A percentile compares a stretch with the other conserved stretches of the same genome.
Conservation (phyloP, 768 basidiomycete species). For the Xanthoconium stramineum region DNA sequence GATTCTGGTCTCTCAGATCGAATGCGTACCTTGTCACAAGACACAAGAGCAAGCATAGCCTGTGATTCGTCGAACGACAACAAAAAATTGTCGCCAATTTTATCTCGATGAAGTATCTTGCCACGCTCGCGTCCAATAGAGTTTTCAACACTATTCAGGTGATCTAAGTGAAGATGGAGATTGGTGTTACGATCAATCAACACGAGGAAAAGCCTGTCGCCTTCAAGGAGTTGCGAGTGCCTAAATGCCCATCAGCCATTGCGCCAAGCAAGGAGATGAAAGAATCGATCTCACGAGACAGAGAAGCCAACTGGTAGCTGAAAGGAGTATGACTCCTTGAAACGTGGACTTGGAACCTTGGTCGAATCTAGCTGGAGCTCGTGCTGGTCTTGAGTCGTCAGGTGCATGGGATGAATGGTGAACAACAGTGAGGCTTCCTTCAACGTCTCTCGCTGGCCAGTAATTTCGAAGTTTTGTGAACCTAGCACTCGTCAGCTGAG, state of each 20-base stretch:
- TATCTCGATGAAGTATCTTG: conserved; percentile 41
- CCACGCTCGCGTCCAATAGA: conserved; percentile 32
- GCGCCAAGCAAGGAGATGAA: background rate
- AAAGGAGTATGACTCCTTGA: conserved; percentile 26
- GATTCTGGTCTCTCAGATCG: background rate
- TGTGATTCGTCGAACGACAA: conserved; percentile 53
- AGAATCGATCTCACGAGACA: conserved; percentile 17
- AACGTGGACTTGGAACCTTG: conserved; percentile 22
- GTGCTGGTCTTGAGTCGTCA: conserved; percentile 30
- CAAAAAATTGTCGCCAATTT: conserved; percentile 43
- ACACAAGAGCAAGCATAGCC: conserved; percentile 45
- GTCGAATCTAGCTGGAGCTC: conserved; percentile 25
- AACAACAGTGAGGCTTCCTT: conserved; percentile 22
- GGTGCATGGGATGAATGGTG: conserved; percentile 28
- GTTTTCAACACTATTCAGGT: conserved; percentile 28
- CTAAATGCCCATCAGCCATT: conserved; percentile 16
- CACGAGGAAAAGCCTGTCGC: conserved; percentile 40
- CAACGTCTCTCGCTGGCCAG: conserved; percentile 17
- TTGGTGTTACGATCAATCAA: conserved; percentile 32
- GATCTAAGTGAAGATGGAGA: conserved; percentile 39
- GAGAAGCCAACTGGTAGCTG: conserved; percentile 21
- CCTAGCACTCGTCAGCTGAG: conserved; percentile 7
- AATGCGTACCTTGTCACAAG: conserved; percentile 38
- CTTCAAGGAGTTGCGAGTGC: conserved; percentile 39
- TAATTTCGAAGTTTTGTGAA: conserved; percentile 14